Evolutionary conservation across 2,329 filamentous ascomycete genomes (phyloP), one percentile per base, ranked within the genome.

Genomic region (Alternaria angustiovoidea): DNA sequence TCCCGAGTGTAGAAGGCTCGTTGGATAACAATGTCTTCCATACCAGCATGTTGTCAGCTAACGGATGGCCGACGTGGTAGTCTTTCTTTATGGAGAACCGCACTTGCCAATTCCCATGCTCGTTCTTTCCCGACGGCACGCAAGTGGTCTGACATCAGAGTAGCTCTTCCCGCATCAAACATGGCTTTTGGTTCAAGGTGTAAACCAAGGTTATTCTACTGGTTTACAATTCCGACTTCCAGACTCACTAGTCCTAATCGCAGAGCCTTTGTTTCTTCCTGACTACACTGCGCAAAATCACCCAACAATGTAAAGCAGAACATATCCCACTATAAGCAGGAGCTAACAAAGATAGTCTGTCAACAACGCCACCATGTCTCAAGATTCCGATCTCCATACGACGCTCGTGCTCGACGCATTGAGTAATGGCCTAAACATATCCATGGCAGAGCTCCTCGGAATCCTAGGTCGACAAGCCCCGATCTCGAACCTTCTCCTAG

Each of bases 1-100:
- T 76, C 22, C 74, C 67, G 3, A 18, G 52, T 18, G 32, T 36
- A 16, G 65, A 75, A n/a, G 59, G 62, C 16, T 65, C 65, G 11
- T 56, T 73, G 20, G 66, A 75, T 34, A 66, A 63, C 16, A 71
- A 65, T 34, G 61, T 65, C 7, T 68, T 75, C 48, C 67, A 72
- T 22, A 70, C 74, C 20, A 68, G 63, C 12, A 59, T 56, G 24
- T 34, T 36, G 24, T 39, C 42, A 7, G 39, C 24, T 6, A 44
- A 34, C 18, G 30, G 32, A 30, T 43, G 36, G 26, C 44, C 36
- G 9, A 28, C 18, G 20, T 47, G 41, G 26, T 57, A 36, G 47
- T 26, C 41, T 47, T 47, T 11, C 39, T 22, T 7, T 28, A 34
- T 26, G 9, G 12, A 18, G 20, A 4, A 8, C 32, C 51, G 30